Conservation (phyloP, 2,329 filamentous ascomycete genomes). For the Colletotrichum agaves region DNA sequence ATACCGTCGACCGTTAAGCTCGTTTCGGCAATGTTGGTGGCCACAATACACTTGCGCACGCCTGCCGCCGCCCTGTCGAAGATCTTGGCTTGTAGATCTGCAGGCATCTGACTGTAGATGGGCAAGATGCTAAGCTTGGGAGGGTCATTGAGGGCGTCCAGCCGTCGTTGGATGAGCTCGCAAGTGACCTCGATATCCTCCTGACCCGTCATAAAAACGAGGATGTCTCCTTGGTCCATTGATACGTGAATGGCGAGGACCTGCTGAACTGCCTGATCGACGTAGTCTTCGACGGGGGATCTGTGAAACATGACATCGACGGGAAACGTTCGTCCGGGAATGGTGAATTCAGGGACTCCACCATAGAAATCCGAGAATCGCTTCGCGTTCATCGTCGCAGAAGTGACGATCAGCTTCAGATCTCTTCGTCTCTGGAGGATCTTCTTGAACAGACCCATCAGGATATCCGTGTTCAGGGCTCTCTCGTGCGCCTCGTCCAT, state of each 20-base stretch:
- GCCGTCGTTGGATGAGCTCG: slow-evolving; percentile 87
- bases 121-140: slow-evolving; percentile 94
- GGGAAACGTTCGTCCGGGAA: slow-evolving; percentile 94
- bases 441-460: slow-evolving; percentile 98
- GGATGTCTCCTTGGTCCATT: slow-evolving; percentile 90
- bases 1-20: slow-evolving; percentile 98
- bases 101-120: slow-evolving; percentile 99
- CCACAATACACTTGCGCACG: slow-evolving; percentile 96
- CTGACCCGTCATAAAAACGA: slow-evolving; percentile 99
- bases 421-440: slow-evolving; percentile 89
- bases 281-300: slow-evolving; percentile 96
- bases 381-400: slow-evolving; percentile 98
- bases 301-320: slow-evolving; percentile 97
- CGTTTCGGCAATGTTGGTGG: slow-evolving; percentile 98
- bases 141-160: slow-evolving; percentile 91
- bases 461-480: slow-evolving; percentile 93
- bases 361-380: slow-evolving; percentile 96
- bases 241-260: slow-evolving; percentile 96
- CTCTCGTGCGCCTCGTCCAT: slow-evolving; percentile 99
- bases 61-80: slow-evolving; percentile 92
- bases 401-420: slow-evolving; percentile 96
- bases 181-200: slow-evolving; percentile 98
- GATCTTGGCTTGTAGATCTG: slow-evolving; percentile 96
- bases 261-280: slow-evolving; percentile 96
- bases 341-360: slow-evolving; percentile 94